A percentile compares a stretch with the other conserved stretches of the same genome.
phyloP scores from a whole-genome alignment of 495 filamentous ascomycete species.

The Talaromyces liani region DNA sequence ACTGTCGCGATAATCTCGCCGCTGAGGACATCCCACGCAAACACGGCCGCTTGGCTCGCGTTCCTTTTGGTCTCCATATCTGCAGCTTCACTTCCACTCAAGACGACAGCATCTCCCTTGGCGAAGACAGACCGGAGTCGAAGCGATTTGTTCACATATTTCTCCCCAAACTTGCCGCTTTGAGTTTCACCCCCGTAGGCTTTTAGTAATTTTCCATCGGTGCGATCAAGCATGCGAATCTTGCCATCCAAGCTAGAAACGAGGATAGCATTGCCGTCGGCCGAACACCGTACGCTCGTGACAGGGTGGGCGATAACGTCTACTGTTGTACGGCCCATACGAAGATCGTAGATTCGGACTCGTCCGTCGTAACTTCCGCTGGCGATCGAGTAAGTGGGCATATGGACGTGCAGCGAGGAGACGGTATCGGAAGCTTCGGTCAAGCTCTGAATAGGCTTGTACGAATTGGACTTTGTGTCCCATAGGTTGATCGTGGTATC shows the following conservation, averaged over 20 bases:
- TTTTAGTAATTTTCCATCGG: slow-evolving; percentile 64
- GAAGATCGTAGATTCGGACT: slow-evolving; percentile 78
- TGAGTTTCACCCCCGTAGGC: slow-evolving; percentile 51
- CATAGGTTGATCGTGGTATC: slow-evolving; percentile 82
- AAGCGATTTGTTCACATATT: slow-evolving; percentile 59
- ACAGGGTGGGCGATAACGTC: slow-evolving; percentile 55
- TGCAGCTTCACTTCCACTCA: slow-evolving; percentile 71
- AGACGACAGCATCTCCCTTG: slow-evolving; percentile 63
- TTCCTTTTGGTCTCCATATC: slow-evolving; percentile 21
- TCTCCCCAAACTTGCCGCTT: neutral
- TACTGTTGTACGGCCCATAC: slow-evolving; percentile 63
- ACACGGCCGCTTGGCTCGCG: slow-evolving; percentile 54
- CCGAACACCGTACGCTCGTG: slow-evolving; percentile 63
- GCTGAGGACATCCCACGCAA: slow-evolving; percentile 84
- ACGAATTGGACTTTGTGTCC: slow-evolving; percentile 58
- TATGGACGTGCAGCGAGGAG: slow-evolving; percentile 46
- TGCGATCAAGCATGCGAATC: slow-evolving; percentile 74
- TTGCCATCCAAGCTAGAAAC: slow-evolving; percentile 68
- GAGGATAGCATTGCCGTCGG: slow-evolving; percentile 66
- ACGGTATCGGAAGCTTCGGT: slow-evolving; percentile 74
- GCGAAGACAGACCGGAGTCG: slow-evolving; percentile 67
- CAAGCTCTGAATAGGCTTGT: slow-evolving; percentile 71
- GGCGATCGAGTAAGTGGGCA: slow-evolving; percentile 34
- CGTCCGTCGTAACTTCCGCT: slow-evolving; percentile 81
- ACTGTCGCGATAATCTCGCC: slow-evolving; percentile 59